Evolutionary conservation across 163 green algal species (phyloP).

Genomic region (Prototheca cutis): DNA sequence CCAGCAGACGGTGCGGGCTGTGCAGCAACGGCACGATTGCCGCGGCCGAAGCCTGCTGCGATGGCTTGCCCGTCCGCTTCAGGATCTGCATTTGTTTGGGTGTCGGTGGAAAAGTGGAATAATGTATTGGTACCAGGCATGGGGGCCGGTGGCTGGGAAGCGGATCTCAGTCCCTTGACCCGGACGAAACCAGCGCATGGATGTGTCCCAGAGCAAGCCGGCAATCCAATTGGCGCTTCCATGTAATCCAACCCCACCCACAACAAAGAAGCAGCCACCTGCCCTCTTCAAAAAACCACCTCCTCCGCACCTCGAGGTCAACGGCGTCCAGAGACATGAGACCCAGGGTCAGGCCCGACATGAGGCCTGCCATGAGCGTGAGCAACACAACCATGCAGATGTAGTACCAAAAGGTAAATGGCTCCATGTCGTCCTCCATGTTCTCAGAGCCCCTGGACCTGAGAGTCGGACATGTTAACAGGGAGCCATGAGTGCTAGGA

Average conservation of each 20-base stretch:
- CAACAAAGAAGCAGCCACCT: not conserved
- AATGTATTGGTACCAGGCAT: too few species aligned
- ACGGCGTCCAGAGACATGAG: slow-evolving; percentile 73
- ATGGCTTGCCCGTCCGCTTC: slow-evolving; percentile 44
- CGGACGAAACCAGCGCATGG: too few species aligned
- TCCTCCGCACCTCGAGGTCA: slow-evolving; percentile 66
- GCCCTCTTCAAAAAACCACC: slow-evolving; percentile 1
- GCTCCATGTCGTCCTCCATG: too few species aligned
- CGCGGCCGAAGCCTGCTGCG: slow-evolving; percentile 23
- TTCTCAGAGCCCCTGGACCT: too few species aligned
- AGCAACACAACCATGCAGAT: slow-evolving; percentile 16
- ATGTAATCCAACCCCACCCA: not conserved
- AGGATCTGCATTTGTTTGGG: too few species aligned
- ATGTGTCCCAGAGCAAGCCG: too few species aligned
- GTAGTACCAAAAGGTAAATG: slow-evolving; percentile 8
- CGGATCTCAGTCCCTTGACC: too few species aligned
- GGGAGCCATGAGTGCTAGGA: too few species aligned
- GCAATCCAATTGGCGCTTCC: too few species aligned
- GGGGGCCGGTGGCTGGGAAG: too few species aligned
- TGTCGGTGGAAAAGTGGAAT: too few species aligned
- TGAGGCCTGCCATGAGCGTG: slow-evolving; percentile 60
- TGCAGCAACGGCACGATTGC: slow-evolving; percentile 37
- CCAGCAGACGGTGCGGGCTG: slow-evolving; percentile 70
- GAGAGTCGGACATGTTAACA: too few species aligned
- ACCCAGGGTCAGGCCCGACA: slow-evolving; percentile 76